Evolutionary conservation across 257 asterid genomes (phyloP).

Genomic region (Solanum habrochaites): DNA sequence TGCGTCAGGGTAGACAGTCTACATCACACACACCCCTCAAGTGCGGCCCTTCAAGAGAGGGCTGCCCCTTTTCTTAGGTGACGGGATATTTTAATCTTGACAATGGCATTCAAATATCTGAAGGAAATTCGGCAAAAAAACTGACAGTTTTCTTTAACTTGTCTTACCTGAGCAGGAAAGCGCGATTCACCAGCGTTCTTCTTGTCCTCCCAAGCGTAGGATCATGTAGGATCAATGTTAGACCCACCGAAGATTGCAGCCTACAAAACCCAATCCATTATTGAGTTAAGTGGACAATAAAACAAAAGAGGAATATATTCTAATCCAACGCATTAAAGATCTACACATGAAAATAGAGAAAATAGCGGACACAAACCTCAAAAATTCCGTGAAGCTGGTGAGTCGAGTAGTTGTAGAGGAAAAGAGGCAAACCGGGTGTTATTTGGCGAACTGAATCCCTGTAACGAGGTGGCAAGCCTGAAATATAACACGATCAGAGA

Average conservation of each 20-base stretch:
- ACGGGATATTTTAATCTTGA: neutral
- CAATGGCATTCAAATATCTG: neutral
- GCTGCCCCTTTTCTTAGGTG: neutral
- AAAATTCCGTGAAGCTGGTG: conserved; percentile 91
- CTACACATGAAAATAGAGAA: too few relatives aligned
- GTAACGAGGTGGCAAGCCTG: conserved; percentile 93
- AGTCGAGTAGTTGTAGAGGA: conserved; percentile 86
- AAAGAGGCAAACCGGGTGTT: conserved; percentile 90
- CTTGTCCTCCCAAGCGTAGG: conserved; percentile 99
- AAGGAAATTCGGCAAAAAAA: neutral
- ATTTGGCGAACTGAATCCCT: conserved; percentile 83
- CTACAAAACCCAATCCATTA: conserved; percentile 12
- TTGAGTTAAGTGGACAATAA: neutral
- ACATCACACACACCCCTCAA: neutral
- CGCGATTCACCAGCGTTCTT: conserved; percentile 82
- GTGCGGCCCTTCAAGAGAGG: neutral
- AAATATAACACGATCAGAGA: neutral
- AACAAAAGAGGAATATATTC: neutral
- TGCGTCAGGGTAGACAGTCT: neutral
- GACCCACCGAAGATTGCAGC: conserved; percentile 95
- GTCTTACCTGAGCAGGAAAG: conserved; percentile 81
- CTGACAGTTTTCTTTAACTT: neutral
- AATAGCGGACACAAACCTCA: too few relatives aligned
- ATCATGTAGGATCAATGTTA: conserved; percentile 76
- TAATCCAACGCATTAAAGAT: neutral